These are phyloP conservation scores for Vicia faba DNA, from an alignment of 306 rosid genomes.

Conservation along the genomic window DNA sequence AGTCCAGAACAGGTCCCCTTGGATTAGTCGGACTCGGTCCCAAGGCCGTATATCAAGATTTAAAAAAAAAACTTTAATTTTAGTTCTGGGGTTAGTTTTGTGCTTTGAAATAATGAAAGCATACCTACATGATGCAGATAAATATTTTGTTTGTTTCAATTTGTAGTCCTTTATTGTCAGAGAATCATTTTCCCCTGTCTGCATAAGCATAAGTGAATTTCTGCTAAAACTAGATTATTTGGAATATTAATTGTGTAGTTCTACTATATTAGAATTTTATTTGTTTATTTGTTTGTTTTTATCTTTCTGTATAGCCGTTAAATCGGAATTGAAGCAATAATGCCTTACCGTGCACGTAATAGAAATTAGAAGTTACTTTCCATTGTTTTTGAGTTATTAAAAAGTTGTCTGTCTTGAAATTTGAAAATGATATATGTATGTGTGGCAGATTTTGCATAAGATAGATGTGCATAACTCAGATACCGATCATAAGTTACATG, in stretches of 20 bases:
- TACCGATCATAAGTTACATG: conserved; percentile 10
- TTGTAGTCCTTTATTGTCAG: conserved; percentile 4
- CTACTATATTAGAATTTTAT: too few species aligned
- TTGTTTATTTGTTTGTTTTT: too few species aligned
- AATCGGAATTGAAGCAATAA: not conserved
- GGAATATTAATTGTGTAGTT: too few species aligned
- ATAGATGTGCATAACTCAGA: conserved; percentile 1
- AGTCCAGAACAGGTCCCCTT: too few species aligned
- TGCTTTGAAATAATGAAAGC: not conserved
- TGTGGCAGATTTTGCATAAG: conserved; percentile 1
- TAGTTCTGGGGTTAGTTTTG: not conserved
- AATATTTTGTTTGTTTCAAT: not conserved
- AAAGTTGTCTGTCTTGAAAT: conserved; percentile 1
- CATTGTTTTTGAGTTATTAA: conserved; percentile 1
- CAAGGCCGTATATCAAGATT: too few species aligned
- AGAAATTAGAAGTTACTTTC: conserved; percentile 12
- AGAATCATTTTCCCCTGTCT: not conserved
- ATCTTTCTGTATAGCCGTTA: not conserved
- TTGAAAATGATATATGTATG: not conserved
- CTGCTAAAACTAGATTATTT: too few species aligned
- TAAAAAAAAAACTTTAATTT: not conserved
- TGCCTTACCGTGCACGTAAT: conserved; percentile 3
- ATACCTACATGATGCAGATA: not conserved
- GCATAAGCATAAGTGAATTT: not conserved
- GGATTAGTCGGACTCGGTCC: too few species aligned